Conservation (phyloP, 2,329 filamentous ascomycete genomes). For the Sarocladium oryzae region DNA sequence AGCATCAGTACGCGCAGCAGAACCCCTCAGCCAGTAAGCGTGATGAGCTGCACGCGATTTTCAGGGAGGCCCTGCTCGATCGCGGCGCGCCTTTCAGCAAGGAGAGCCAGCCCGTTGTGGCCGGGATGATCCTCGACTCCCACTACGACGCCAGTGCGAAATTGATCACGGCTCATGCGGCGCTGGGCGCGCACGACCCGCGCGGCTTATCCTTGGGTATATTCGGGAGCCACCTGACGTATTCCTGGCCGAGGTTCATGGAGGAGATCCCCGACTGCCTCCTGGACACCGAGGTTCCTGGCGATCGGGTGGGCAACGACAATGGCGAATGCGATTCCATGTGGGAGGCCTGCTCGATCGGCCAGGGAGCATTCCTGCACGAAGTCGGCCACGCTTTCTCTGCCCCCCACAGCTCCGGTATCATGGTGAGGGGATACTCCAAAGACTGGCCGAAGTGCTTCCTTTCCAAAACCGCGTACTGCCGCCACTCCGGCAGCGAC, state of each 20-base stretch:
- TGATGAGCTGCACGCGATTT: conserved; percentile 42
- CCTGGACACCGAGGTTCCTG: conserved; percentile 28
- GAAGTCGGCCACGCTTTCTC: conserved; percentile 66
- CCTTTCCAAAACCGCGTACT: conserved; percentile 24
- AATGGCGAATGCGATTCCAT: conserved; percentile 35
- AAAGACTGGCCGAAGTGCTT: conserved; percentile 37
- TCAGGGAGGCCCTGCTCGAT: conserved; percentile 38
- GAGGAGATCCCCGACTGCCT: conserved; percentile 56
- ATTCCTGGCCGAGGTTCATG: conserved; percentile 63
- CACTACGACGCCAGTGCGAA: conserved; percentile 56
- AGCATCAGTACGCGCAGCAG: conserved; percentile 60
- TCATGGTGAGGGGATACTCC: conserved; percentile 48
- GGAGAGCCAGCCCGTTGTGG: conserved; percentile 53
- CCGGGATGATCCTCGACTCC: conserved; percentile 63
- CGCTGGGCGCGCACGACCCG: conserved; percentile 46
- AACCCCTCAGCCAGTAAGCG: conserved; percentile 48
- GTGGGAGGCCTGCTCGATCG: conserved; percentile 39
- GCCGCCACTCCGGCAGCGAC: conserved; percentile 19
- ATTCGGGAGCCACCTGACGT: conserved; percentile 64
- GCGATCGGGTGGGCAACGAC: conserved; percentile 32
- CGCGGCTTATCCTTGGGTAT: conserved; percentile 59
- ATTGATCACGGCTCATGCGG: conserved; percentile 60
- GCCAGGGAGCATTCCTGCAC: conserved; percentile 66
- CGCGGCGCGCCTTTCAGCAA: conserved; percentile 25
- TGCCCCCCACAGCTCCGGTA: conserved; percentile 60